Evolutionary conservation across 768 basidiomycete species (phyloP).

Genomic region (Suillus tomentosus): DNA sequence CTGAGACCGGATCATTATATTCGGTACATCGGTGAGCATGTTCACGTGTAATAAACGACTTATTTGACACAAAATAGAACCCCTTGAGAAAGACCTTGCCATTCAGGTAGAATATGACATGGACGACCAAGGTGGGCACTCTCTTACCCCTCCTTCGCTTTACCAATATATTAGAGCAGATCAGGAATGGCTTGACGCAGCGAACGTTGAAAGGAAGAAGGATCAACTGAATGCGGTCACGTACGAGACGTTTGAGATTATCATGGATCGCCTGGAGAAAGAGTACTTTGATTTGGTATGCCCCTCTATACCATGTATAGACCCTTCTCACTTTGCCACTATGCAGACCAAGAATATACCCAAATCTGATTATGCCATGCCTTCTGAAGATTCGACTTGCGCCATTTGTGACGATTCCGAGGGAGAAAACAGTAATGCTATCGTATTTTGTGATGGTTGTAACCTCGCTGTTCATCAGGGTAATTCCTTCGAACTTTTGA

Average conservation of each 20-base stretch:
- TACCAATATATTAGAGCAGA: slow-evolving; percentile 48
- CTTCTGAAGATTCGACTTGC: slow-evolving; percentile 95
- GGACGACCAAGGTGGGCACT: slow-evolving; percentile 88
- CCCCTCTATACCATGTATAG: slow-evolving; percentile 17
- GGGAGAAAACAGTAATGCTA: slow-evolving; percentile 98
- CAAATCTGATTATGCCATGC: slow-evolving; percentile 82
- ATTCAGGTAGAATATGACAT: slow-evolving; percentile 98
- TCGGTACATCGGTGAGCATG: slow-evolving; percentile 76
- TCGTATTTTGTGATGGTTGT: slow-evolving; percentile 99
- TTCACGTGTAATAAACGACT: neutral
- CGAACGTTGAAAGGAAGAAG: slow-evolving; percentile 82
- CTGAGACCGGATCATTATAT: slow-evolving; percentile 83
- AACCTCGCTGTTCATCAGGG: slow-evolving; percentile 99
- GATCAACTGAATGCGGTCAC: slow-evolving; percentile 69
- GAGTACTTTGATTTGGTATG: slow-evolving; percentile 96
- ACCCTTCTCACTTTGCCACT: slow-evolving; percentile 2
- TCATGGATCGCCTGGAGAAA: slow-evolving; percentile 98
- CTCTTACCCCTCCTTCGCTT: slow-evolving; percentile 2
- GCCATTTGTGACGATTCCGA: slow-evolving; percentile 98
- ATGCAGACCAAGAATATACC: slow-evolving; percentile 89
- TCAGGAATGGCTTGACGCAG: slow-evolving; percentile 88
- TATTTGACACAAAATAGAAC: slow-evolving; percentile 54
- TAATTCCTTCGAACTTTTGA: slow-evolving; percentile 32
- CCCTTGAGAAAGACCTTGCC: slow-evolving; percentile 88
- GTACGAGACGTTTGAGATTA: slow-evolving; percentile 90